phyloP scores from a whole-genome alignment of 768 basidiomycete genomes.

The Tylopilus vinaceipallidus region DNA sequence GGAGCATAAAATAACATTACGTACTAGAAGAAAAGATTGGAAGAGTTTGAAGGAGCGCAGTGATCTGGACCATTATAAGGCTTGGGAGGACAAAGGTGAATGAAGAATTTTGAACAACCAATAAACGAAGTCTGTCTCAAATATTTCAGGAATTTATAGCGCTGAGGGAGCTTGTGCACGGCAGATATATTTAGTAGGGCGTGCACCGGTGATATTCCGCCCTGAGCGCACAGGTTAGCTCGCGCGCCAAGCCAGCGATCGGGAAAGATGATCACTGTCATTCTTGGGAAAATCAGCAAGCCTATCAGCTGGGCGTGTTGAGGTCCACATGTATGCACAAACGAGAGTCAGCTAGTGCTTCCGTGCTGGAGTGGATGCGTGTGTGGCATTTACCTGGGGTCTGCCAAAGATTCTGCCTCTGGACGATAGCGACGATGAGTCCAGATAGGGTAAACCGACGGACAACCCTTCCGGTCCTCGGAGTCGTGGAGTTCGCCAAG shows the following conservation, averaged over 20 bases:
- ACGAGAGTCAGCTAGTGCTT: no score
- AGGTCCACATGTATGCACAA: no score
- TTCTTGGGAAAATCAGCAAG: not conserved
- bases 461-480: no score
- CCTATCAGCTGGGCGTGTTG: not conserved
- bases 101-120: not conserved
- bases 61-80: constrained; percentile 22
- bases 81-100: not conserved
- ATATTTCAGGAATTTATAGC: not conserved
- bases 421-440: not conserved
- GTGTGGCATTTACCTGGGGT: no score
- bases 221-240: not conserved
- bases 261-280: not conserved
- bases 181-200: not conserved
- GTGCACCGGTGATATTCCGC: not conserved
- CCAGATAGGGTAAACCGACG: not conserved
- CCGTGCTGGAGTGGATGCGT: not conserved
- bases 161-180: not conserved
- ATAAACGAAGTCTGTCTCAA: not conserved
- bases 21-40: constrained; percentile 14
- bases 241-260: not conserved
- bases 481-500: no score
- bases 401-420: not conserved
- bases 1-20: not conserved
- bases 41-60: constrained; percentile 15